Conservation (phyloP, 2,329 filamentous ascomycete genomes). For the Epichloe festucae region DNA sequence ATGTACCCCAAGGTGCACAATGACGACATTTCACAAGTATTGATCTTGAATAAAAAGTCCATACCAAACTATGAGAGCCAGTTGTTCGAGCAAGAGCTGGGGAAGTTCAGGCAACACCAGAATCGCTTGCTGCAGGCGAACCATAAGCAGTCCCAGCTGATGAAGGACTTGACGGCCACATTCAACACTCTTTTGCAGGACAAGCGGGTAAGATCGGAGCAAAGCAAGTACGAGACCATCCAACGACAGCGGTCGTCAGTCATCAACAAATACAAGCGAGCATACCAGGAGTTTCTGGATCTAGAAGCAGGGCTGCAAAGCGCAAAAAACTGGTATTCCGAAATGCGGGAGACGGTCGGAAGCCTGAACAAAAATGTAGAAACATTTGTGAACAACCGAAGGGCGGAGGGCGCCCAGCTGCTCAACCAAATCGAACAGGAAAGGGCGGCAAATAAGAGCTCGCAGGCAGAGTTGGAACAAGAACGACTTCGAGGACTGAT, state of each 20-base stretch:
- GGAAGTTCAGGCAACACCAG: conserved; percentile 91
- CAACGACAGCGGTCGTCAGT: conserved; percentile 71
- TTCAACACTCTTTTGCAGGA: conserved; percentile 87
- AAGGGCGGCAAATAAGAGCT: conserved; percentile 45
- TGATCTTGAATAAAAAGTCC: conserved; percentile 96
- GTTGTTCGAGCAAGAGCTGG: conserved; percentile 89
- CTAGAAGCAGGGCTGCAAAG: conserved; percentile 74
- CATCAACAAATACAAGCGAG: conserved; percentile 75
- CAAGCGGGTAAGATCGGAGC: conserved; percentile 83
- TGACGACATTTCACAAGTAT: conserved; percentile 92
- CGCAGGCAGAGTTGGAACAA: conserved; percentile 69
- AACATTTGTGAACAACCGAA: conserved; percentile 87
- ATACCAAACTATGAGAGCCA: conserved; percentile 85
- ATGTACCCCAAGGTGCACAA: conserved; percentile 69
- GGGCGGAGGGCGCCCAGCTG: conserved; percentile 81
- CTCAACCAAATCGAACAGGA: conserved; percentile 78
- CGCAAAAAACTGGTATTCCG: conserved; percentile 87
- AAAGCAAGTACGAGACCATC: conserved; percentile 86
- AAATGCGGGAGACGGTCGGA: conserved; percentile 91
- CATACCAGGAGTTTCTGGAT: conserved; percentile 87
- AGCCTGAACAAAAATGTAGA: conserved; percentile 93
- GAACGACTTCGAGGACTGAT: conserved; percentile 79
- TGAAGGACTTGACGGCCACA: conserved; percentile 83
- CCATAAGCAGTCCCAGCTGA: conserved; percentile 84
- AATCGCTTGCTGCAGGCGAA: conserved; percentile 83